These are phyloP conservation scores for Primulina eburnea DNA, from an alignment of 257 asterid genomes.

Conservation along the genomic window DNA sequence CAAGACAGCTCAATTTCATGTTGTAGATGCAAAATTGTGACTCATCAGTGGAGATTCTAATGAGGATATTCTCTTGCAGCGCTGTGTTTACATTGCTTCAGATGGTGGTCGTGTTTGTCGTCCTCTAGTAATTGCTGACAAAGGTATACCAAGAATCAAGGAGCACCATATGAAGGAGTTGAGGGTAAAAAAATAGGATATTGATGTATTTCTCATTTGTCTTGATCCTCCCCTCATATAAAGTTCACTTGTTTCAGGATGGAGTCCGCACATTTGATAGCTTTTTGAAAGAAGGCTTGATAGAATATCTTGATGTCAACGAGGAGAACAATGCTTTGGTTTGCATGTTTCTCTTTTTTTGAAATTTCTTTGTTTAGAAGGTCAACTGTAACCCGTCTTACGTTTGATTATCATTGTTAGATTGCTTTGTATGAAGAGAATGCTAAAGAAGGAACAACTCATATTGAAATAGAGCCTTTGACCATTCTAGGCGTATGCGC, in stretches of 20 bases:
- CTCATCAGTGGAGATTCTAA: conserved; percentile 14
- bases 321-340: conserved; percentile 98
- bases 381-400: conserved; percentile 23
- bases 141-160: conserved; percentile 87
- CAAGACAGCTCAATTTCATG: conserved; percentile 15
- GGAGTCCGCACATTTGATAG: conserved; percentile 79
- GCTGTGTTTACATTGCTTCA: conserved; percentile 91
- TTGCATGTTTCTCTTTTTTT: conserved; percentile 26
- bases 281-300: conserved; percentile 79
- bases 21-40: not conserved
- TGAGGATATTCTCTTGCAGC: conserved; percentile 51
- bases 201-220: conserved; percentile 11
- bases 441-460: conserved; percentile 77
- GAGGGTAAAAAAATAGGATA: conserved; percentile 47
- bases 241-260: conserved; percentile 54
- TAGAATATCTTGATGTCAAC: conserved; percentile 96
- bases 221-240: conserved; percentile 27
- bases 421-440: conserved; percentile 83
- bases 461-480: conserved; percentile 95
- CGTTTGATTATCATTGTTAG: conserved; percentile 38
- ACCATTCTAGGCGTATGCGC: conserved; percentile 88
- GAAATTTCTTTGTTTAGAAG: not conserved
- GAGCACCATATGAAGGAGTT: conserved; percentile 96
- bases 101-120: conserved; percentile 99
- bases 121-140: conserved; percentile 92